A percentile compares a stretch with the other conserved stretches of the same genome.
Evolutionary conservation across 2,329 filamentous ascomycete genomes (phyloP).

Genomic region (Penicillium psychrosexuale): DNA sequence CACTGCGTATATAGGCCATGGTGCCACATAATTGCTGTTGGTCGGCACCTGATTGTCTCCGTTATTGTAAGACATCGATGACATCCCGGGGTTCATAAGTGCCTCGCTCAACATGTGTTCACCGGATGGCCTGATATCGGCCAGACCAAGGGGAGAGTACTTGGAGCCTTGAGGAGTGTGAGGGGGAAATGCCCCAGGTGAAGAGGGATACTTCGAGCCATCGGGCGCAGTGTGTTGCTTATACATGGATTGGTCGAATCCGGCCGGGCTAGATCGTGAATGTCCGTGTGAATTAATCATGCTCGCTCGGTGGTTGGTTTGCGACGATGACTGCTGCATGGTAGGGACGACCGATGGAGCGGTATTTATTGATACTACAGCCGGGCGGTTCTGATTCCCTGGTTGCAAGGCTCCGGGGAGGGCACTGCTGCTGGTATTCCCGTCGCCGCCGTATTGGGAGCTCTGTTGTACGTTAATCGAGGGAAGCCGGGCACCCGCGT

Average conservation of each 20-base stretch:
- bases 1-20: conserved; percentile 93
- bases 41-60: conserved; percentile 62
- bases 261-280: conserved; percentile 78
- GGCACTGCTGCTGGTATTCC: conserved; percentile 37
- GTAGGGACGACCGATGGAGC: conserved; percentile 58
- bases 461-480: conserved; percentile 60
- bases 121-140: conserved; percentile 83
- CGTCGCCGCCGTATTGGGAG: conserved; percentile 48
- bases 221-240: conserved; percentile 62
- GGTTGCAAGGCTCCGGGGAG: conserved; percentile 62
- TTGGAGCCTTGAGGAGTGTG: conserved; percentile 60
- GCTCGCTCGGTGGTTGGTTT: conserved; percentile 58
- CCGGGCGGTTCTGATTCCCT: conserved; percentile 52
- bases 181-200: conserved; percentile 45
- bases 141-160: conserved; percentile 84
- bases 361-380: conserved; percentile 53
- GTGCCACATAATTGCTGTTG: conserved; percentile 89
- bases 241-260: conserved; percentile 58
- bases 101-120: conserved; percentile 77
- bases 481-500: conserved; percentile 50
- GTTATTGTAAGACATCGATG: conserved; percentile 56
- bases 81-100: conserved; percentile 54
- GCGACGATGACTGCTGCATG: conserved; percentile 49
- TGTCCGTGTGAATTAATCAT: conserved; percentile 69
- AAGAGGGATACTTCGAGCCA: conserved; percentile 61